Conservation (phyloP, 2,329 filamentous ascomycete genomes). For the Amesomyces nigricolor region DNA sequence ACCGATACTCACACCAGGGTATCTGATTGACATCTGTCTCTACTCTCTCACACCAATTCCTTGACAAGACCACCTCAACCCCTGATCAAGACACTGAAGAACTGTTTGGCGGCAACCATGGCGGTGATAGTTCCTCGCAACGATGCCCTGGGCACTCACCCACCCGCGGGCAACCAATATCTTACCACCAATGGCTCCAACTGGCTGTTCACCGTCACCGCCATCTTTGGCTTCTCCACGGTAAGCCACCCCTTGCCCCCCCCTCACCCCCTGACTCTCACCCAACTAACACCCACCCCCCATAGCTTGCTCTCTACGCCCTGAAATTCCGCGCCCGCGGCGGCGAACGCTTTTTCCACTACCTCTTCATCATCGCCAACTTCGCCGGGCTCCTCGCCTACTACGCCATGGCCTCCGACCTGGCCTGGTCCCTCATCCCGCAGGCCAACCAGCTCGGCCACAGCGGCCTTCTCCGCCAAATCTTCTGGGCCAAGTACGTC, state of each 20-base stretch:
- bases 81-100: neutral
- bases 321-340: conserved; percentile 39
- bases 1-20: neutral
- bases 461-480: conserved; percentile 37
- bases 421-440: conserved; percentile 40
- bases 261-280: neutral
- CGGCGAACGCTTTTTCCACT: conserved; percentile 52
- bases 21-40: neutral
- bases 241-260: conserved; percentile 29
- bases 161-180: conserved; percentile 34
- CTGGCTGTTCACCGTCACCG: conserved; percentile 52
- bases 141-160: conserved; percentile 44
- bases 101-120: conserved; percentile 28
- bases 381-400: conserved; percentile 47
- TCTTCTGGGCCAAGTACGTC: conserved; percentile 53
- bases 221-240: conserved; percentile 43
- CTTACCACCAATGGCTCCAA: conserved; percentile 44
- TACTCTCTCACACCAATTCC: neutral
- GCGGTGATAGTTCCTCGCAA: conserved; percentile 35
- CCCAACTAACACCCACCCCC: neutral
- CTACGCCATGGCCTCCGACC: conserved; percentile 47
- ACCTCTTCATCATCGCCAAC: conserved; percentile 46
- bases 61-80: neutral
- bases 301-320: conserved; percentile 37
- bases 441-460: conserved; percentile 32